Base-by-base conservation (phyloP, 192 early-diverging fungal species). In the Geranomyces michiganensis region DNA sequence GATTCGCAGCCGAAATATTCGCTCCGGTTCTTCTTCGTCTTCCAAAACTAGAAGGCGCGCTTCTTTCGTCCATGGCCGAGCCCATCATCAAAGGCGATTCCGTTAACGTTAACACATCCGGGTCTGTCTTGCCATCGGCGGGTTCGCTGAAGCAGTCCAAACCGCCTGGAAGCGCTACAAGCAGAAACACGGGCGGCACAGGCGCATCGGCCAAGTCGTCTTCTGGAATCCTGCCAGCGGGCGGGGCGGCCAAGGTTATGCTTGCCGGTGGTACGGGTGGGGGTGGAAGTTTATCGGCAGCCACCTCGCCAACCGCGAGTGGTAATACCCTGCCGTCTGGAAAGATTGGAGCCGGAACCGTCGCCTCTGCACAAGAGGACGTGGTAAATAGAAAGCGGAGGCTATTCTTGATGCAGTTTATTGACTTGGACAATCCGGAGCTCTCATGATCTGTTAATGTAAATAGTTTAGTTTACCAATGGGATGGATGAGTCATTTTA, bases 11-110 rank as follows among this genome's bases (percentile, higher is more conserved):
- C 15, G 68, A 76, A 22, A 70, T 71, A 12, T 85, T 85, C 58
- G 78, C 67, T 15, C 67, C 77, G 31, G 68, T 74, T 5, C 29
- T 85, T 1, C 48, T 85, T 31, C 79, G 79, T 8, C 72, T 76
- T 0, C 78, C 78, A 0, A 72, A 45, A 29, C 32, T 36, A 1
- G 70, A 72, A 0, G 70, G 30, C 15, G 32, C 43, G 19, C 44
- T 65, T 8, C 24, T 47, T 41, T 15, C 66, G 8, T 21, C 66
- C 15, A 24, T 56, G 1, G 21, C 30, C 9, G 53, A 67, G 9
- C 30, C 48, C 47, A 56, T 55, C 0, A 67, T 45, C 8, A 41
- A 41, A 21, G 43, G 41, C 15, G 51, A n/a, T 24, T 7, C 24
- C 24, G 51, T 17, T 6, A n/a, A n/a, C 51, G 24, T 14, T 4